Base-by-base conservation (phyloP, 2,329 filamentous ascomycete species). In the Diaporthe longicolla region DNA sequence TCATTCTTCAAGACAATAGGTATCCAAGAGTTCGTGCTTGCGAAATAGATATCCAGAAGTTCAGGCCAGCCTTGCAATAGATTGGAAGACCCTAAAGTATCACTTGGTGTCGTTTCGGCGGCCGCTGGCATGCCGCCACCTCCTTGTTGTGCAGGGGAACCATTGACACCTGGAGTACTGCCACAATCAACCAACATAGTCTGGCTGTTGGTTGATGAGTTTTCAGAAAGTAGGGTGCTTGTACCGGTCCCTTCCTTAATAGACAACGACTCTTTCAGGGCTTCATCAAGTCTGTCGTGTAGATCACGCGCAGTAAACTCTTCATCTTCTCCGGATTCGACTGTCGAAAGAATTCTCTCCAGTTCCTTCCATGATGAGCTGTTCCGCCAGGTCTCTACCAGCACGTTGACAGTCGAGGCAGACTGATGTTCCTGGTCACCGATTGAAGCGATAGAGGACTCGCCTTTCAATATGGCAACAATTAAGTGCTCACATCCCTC, bases 271-370 rank as follows among this genome's bases (percentile, higher is more conserved):
- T 17, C 32, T 3, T 48, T 65, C 19, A 65, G 26, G 17, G 59
- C 59, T 65, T 65, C 59, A 10, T 50, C 40, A 11, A 65, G 59
- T n/a, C 59, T 65, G 40, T 65, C 59, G n/a, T 65, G 59, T 21
- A 65, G 59, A 35, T 65, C 59, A 32, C 59, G 59, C 24, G 59
- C 26, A 15, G 59, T 65, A 26, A 65, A 21, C 0, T 65, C 59
- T 7, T 65, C 59, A n/a, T 65, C 59, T 32, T 65, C 59, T 7
- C 59, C 59, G 17, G 59, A 48, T n/a, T 65, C 59, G 40, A 48
- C 59, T 11, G 43, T 48, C 19, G 59, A 65, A 5, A 65, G 26
- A 1, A 65, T 65, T 32, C 17, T 48, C 24, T 65, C 59, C 17
- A 65, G 26, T 43, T 65, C 40, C 40, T 65, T 65, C 59, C 59